Evolutionary conservation across 2,329 filamentous ascomycete species (phyloP), one percentile per base, ranked within the genome.

Genomic region (Fusarium musae): DNA sequence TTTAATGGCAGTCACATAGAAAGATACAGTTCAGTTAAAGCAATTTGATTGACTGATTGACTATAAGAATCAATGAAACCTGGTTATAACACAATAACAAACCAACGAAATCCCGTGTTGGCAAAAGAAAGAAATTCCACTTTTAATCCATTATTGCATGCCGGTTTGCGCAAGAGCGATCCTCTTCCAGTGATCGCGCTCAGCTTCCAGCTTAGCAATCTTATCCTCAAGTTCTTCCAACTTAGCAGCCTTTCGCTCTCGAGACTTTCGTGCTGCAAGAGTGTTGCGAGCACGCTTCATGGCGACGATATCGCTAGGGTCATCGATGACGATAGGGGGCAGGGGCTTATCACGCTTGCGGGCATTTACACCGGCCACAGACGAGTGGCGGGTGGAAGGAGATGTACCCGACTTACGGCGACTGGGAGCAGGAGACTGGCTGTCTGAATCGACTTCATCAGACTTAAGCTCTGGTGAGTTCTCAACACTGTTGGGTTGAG

Each of bases 281-380:
- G 95, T 97, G 82, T 98, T 98, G 75, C 95, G 93, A 57, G 95
- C 95, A 81, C 96, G 93, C 91, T 98, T 98, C 87, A 95, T 89
- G 26, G 94, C 94, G n/a, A 93, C 82, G 15, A 88, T 89, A 78
- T 98, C 95, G 46, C 77, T 84, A 2, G 91, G 89, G 76, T 98
- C 93, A 34, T 92, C 89, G 42, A 95, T 89, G 69, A 92, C 85
- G 80, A 97, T 95, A 11, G 92, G 91, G 71, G 93, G 92, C 62
- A 97, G 86, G 71, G 93, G 91, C 87, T 95, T 96, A 79, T 94
- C 91, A 72, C 93, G 93, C 81, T 93, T 92, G 75, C 93, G 92
- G 77, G 92, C 84, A 79, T 84, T 89, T 62, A 97, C 91, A 69
- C 93, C 93, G 74, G 92, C 86, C 53, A 91, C 85, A 56, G 89